phyloP scores from a whole-genome alignment of 2,329 filamentous ascomycete species.

The Coleophoma crateriformis region DNA sequence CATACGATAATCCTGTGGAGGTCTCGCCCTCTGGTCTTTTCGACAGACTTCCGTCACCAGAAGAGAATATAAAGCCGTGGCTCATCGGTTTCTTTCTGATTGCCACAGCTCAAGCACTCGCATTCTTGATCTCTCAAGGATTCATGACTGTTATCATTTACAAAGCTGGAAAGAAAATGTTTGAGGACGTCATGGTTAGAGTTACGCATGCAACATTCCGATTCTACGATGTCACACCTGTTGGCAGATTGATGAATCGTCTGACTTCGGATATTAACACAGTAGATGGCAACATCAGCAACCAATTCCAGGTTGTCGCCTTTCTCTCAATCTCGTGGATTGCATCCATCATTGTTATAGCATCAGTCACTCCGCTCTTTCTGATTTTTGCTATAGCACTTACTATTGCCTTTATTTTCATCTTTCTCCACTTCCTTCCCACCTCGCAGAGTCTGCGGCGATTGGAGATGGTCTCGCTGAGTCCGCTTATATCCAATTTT shows the following conservation, averaged over 20 bases:
- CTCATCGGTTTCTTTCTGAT: conserved; percentile 64
- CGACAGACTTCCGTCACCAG: conserved; percentile 58
- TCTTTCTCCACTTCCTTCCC: conserved; percentile 74
- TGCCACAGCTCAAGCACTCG: conserved; percentile 52
- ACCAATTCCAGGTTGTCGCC: conserved; percentile 65
- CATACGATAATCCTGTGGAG: conserved; percentile 44
- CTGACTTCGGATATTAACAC: conserved; percentile 87
- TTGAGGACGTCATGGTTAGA: conserved; percentile 63
- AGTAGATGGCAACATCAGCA: conserved; percentile 79
- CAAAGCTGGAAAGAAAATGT: conserved; percentile 69
- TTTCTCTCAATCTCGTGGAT: conserved; percentile 67
- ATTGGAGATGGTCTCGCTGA: conserved; percentile 84
- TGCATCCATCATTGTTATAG: conserved; percentile 71
- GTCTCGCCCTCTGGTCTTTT: conserved; percentile 27
- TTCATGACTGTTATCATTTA: conserved; percentile 76
- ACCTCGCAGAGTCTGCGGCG: conserved; percentile 78
- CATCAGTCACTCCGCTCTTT: conserved; percentile 71
- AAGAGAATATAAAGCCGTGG: conserved; percentile 67
- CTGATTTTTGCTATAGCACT: conserved; percentile 66
- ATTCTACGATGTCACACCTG: conserved; percentile 86
- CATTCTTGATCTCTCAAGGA: conserved; percentile 56
- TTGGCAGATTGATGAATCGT: conserved; percentile 87
- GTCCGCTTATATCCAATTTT: conserved; percentile 87
- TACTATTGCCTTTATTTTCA: conserved; percentile 61
- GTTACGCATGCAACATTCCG: conserved; percentile 80